These are phyloP conservation scores for Phytopythium boreale DNA, from an alignment of 352 stramenopile species.

Conservation along the genomic window DNA sequence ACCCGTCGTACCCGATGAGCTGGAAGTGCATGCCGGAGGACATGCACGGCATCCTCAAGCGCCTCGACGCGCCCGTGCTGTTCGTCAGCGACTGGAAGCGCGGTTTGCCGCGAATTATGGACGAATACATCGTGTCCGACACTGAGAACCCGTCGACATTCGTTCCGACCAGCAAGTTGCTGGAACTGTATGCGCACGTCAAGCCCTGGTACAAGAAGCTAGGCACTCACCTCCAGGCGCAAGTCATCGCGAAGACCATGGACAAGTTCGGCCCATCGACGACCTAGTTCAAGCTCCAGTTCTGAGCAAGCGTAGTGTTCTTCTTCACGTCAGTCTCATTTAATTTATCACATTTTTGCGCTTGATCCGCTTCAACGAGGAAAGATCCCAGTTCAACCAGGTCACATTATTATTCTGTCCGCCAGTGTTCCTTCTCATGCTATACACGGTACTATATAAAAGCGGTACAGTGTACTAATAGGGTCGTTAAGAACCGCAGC, in stretches of 20 bases:
- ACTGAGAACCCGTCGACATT: slow-evolving; percentile 9
- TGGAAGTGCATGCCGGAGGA: slow-evolving; percentile 59
- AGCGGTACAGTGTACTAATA: too few species aligned
- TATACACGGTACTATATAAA: too few species aligned
- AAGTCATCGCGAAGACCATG: slow-evolving; percentile 35
- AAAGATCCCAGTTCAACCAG: background rate
- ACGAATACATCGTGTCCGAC: slow-evolving; percentile 21
- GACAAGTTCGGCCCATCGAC: slow-evolving; percentile 19
- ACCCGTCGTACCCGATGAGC: slow-evolving; percentile 53
- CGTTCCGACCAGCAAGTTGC: slow-evolving; percentile 26
- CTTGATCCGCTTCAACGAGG: background rate
- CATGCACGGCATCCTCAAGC: slow-evolving; percentile 46
- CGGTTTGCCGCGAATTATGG: slow-evolving; percentile 40
- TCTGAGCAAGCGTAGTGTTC: background rate
- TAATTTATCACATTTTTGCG: background rate
- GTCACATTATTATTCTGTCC: too few species aligned
- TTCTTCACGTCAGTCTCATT: too few species aligned
- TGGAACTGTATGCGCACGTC: slow-evolving; percentile 27
- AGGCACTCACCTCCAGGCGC: slow-evolving; percentile 42
- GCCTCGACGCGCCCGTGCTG: slow-evolving; percentile 48
- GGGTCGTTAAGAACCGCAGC: too few species aligned
- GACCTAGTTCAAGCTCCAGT: background rate
- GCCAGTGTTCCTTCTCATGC: too few species aligned
- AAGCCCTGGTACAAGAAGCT: slow-evolving; percentile 37
- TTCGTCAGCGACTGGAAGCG: slow-evolving; percentile 59